Conservation (phyloP, 352 stramenopile genomes). For the Ophiocytium majus region DNA sequence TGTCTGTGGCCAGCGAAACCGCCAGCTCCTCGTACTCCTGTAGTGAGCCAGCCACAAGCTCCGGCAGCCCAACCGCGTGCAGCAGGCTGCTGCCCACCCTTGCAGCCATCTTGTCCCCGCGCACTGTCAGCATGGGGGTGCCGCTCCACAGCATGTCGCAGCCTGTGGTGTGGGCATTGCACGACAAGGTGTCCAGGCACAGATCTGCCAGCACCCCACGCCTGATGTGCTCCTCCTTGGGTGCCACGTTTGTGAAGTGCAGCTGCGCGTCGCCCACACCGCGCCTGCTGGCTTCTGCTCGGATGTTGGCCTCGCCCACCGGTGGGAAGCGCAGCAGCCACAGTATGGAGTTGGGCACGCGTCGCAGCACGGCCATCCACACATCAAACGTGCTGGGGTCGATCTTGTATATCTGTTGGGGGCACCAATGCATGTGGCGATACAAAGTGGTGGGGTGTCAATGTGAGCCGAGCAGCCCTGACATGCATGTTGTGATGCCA, state of each 20-base stretch:
- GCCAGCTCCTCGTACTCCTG: constrained; percentile 80
- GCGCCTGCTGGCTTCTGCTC: constrained; percentile 68
- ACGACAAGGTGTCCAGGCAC: constrained; percentile 83
- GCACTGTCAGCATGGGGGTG: constrained; percentile 82
- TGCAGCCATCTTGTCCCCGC: constrained; percentile 80
- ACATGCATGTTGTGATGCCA: no score
- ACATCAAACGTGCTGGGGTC: constrained; percentile 79
- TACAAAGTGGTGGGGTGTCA: no score
- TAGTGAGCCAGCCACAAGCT: constrained; percentile 69
- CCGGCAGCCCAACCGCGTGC: constrained; percentile 68
- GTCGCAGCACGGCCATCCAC: constrained; percentile 87
- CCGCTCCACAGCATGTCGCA: constrained; percentile 84
- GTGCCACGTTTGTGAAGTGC: constrained; percentile 71
- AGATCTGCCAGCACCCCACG: constrained; percentile 79
- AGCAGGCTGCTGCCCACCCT: constrained; percentile 80
- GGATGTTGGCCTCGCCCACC: constrained; percentile 73
- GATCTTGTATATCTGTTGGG: constrained; percentile 84
- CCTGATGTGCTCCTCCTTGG: constrained; percentile 78
- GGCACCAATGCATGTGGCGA: no score
- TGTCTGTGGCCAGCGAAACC: constrained; percentile 77
- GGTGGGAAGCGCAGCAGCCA: constrained; percentile 82
- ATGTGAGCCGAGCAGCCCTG: no score
- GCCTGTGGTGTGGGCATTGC: constrained; percentile 82
- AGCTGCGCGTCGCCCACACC: constrained; percentile 61
- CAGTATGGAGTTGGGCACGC: constrained; percentile 80